A percentile compares a stretch with the other conserved stretches of the same genome.
phyloP scores from a whole-genome alignment of 2,329 filamentous ascomycete species.

The Pseudogymnoascus sp. region DNA sequence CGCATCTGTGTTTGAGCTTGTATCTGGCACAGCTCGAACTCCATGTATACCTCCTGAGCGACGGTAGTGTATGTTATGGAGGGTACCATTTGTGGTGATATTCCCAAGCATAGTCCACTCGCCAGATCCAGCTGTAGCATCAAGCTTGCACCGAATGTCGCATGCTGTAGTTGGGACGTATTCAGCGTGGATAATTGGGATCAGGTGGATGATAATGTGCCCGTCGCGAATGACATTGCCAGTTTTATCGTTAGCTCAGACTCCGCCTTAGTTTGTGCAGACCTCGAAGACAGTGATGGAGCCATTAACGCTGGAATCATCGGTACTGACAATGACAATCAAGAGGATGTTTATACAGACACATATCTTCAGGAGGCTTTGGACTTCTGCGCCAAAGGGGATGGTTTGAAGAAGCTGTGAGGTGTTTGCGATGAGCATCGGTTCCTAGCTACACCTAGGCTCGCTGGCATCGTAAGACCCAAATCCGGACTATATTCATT shows the following conservation, averaged over 20 bases:
- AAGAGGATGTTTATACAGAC: neutral
- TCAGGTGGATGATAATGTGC: neutral
- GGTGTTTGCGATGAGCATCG: neutral
- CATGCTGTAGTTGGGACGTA: neutral
- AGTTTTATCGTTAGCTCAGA: neutral
- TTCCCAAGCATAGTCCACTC: neutral
- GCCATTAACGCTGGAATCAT: neutral
- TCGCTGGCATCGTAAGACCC: too few relatives aligned
- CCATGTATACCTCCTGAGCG: neutral
- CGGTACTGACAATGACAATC: neutral
- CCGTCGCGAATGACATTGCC: neutral
- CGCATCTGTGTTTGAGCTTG: neutral
- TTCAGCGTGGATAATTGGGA: neutral
- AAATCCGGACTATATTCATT: too few relatives aligned
- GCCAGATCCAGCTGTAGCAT: neutral
- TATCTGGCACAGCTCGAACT: neutral
- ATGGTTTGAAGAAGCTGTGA: neutral
- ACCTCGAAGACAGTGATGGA: neutral
- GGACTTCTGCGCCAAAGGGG: neutral
- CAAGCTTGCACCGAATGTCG: neutral
- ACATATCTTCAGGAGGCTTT: neutral
- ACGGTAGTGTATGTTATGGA: neutral
- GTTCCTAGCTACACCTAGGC: neutral
- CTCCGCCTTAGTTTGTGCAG: neutral
- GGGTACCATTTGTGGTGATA: neutral